Evolutionary conservation across 169 alveolate species (phyloP).

Genomic region (Eimeria tenella): DNA sequence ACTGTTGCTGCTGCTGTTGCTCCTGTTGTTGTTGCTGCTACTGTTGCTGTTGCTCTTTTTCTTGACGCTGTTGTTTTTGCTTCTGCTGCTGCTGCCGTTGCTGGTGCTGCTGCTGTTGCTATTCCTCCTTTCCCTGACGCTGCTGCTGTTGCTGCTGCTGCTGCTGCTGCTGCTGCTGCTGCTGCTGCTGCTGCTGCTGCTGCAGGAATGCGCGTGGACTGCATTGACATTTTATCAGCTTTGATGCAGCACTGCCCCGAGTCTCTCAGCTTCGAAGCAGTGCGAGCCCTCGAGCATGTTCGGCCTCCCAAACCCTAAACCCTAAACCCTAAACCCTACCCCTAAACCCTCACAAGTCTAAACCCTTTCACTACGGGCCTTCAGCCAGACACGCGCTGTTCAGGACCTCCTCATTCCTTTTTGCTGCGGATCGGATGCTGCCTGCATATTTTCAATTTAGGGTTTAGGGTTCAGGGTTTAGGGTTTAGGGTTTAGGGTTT

Average conservation of each 20-base stretch:
- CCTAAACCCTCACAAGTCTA: too few relatives aligned
- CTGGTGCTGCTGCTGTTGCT: neutral
- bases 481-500: slow-evolving; percentile 55
- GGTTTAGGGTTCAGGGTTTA: neutral
- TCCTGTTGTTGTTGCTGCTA: too few relatives aligned
- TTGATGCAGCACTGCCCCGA: slow-evolving; percentile 72
- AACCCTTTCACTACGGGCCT: too few relatives aligned
- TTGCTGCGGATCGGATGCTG: too few relatives aligned
- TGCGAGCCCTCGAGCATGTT: slow-evolving; percentile 56
- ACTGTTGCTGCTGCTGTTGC: too few relatives aligned
- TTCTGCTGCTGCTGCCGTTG: too few relatives aligned
- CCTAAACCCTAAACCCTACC: too few relatives aligned
- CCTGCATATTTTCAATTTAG: too few relatives aligned
- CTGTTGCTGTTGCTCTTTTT: too few relatives aligned
- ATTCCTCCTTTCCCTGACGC: neutral
- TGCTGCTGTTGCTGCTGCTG: neutral
- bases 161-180: slow-evolving; percentile 10
- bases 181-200: slow-evolving; percentile 32
- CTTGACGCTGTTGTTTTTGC: too few relatives aligned
- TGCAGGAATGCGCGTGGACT: slow-evolving; percentile 76
- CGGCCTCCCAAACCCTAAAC: neutral
- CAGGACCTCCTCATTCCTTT: too few relatives aligned
- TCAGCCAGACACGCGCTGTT: too few relatives aligned
- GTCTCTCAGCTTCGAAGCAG: slow-evolving; percentile 67
- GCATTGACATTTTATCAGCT: slow-evolving; percentile 15